Percentiles rank a stretch among this genome's conserved stretches.
Evolutionary conservation across 352 stramenopile species (phyloP).

Genomic region (Phytophthora syringae): DNA sequence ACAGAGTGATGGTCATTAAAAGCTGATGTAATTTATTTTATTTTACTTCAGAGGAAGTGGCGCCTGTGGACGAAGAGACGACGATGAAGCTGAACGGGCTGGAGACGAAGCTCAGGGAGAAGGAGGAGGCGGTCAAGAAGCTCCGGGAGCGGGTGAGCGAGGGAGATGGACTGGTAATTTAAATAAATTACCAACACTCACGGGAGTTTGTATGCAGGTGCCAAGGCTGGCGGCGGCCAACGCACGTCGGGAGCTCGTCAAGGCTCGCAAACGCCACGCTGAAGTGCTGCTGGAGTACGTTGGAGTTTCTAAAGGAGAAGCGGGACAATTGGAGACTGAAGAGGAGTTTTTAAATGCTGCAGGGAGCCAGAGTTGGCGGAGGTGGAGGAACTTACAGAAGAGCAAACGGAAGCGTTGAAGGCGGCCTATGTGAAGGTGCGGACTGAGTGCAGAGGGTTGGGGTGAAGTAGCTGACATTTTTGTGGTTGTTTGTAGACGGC

Average conservation of each 20-base stretch:
- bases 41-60: constrained; percentile 80
- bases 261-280: constrained; percentile 59
- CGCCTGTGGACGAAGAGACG: constrained; percentile 56
- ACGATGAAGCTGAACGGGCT: constrained; percentile 50
- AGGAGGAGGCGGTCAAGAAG: constrained; percentile 57
- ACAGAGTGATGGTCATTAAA: neutral
- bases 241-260: constrained; percentile 56
- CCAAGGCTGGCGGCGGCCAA: constrained; percentile 58
- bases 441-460: neutral
- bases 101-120: constrained; percentile 60
- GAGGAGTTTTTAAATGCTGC: neutral
- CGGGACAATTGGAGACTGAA: constrained; percentile 7
- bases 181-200: neutral
- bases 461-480: neutral
- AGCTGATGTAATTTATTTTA: too few relatives aligned
- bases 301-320: neutral
- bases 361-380: constrained; percentile 37
- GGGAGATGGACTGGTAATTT: neutral
- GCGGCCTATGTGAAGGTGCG: constrained; percentile 63
- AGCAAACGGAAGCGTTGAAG: constrained; percentile 54
- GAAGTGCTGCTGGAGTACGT: constrained; percentile 58
- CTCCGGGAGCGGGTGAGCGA: constrained; percentile 57
- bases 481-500: constrained; percentile 51
- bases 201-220: constrained; percentile 39
- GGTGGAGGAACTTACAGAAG: constrained; percentile 43